Conservation (phyloP, 306 rosid species). For the Corylus avellana region DNA sequence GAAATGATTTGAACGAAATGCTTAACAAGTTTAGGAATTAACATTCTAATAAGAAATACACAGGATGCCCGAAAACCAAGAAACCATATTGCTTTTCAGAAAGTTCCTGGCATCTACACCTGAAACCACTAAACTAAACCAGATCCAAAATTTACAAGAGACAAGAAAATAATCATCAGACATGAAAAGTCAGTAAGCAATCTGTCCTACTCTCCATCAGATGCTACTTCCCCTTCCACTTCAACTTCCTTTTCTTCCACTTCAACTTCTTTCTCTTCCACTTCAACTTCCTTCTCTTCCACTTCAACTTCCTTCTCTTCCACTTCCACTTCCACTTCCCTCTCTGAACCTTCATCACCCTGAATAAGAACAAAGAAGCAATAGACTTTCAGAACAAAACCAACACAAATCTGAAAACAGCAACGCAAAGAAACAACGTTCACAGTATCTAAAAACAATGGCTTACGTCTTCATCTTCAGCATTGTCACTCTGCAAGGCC, state of each 20-base stretch:
- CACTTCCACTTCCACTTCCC: slow-evolving; percentile 22
- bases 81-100: background rate
- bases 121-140: background rate
- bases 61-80: background rate
- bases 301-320: no score
- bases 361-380: slow-evolving; percentile 15
- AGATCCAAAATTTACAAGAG: slow-evolving; percentile 29
- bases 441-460: background rate
- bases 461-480: slow-evolving; percentile 54
- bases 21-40: background rate
- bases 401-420: background rate
- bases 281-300: no score
- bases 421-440: background rate
- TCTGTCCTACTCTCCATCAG: slow-evolving; percentile 58
- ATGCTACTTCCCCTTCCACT: slow-evolving; percentile 29
- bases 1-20: background rate
- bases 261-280: no score
- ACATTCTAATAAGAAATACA: background rate
- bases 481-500: slow-evolving; percentile 46
- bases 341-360: slow-evolving; percentile 45
- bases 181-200: background rate
- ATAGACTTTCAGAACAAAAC: background rate
- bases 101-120: background rate
- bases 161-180: background rate
- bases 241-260: no score